These are phyloP conservation scores for Mycena galopus DNA, from an alignment of 768 basidiomycete species.

Conservation along the genomic window DNA sequence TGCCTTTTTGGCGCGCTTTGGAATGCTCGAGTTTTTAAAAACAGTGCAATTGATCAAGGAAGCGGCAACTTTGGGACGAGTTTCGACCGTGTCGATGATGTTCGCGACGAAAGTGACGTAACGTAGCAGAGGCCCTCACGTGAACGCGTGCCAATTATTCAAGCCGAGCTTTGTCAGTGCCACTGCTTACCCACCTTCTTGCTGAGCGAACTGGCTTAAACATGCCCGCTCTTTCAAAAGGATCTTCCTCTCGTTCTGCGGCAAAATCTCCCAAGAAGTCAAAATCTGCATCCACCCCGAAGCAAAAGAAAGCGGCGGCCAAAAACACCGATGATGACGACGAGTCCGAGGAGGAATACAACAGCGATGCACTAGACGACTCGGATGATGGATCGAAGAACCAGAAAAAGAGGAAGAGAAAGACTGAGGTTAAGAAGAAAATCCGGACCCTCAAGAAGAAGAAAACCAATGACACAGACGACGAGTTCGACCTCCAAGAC, in stretches of 20 bases:
- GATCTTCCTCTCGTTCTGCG: slow-evolving; percentile 8
- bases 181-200: too few relatives aligned
- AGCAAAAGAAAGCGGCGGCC: not conserved
- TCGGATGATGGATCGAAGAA: slow-evolving; percentile 42
- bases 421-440: slow-evolving; percentile 44
- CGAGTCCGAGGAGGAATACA: slow-evolving; percentile 41
- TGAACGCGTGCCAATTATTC: not conserved
- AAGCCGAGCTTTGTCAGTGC: too few relatives aligned
- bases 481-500: slow-evolving; percentile 64
- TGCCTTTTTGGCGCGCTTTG: too few relatives aligned
- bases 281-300: slow-evolving; percentile 2
- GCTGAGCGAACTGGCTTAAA: too few relatives aligned
- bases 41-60: too few relatives aligned
- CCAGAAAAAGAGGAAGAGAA: slow-evolving; percentile 38
- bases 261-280: slow-evolving; percentile 13
- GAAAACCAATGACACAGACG: slow-evolving; percentile 53
- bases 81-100: too few relatives aligned
- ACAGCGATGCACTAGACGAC: slow-evolving; percentile 63
- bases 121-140: not conserved
- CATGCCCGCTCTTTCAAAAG: slow-evolving; percentile 19
- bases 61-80: too few relatives aligned
- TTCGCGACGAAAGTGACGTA: not conserved
- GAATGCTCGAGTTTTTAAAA: too few relatives aligned
- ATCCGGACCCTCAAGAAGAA: slow-evolving; percentile 42
- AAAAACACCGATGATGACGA: slow-evolving; percentile 8